Base-by-base conservation (phyloP, 2,329 filamentous ascomycete species). In the Aspergillus sp. region DNA sequence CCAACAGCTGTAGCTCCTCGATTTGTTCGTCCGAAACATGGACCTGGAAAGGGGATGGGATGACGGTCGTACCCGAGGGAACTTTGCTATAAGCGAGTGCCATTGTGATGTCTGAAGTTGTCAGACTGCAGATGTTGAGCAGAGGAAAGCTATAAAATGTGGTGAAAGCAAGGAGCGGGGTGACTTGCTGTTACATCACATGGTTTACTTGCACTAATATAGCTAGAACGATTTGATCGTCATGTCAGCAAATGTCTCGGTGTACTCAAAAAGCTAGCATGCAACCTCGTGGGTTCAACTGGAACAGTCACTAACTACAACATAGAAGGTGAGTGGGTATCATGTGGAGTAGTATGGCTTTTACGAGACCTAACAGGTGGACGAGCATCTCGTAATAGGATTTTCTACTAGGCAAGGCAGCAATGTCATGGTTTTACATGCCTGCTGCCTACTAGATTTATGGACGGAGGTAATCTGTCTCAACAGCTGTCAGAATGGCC, bases 1-100 rank as follows among this genome's bases (percentile, higher is more conserved):
- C 66, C 1, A 85, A 71, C 3, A 79, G 74, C 60, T 78, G 75
- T 61, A 85, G 78, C 21, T 82, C 78, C 13, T 75, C 63, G 2
- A 85, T 62, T 41, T 81, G 75, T 27, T 77, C 70, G 6, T 83
- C 78, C 0, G 78, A 67, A 7, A 83, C 70, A 7, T 73, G 63
- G 32, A 79, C 71, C 15, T 71, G 77, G 70, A 82, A 84, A 0
- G 78, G 77, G 17, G 72, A 73, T 5, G 75, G 73, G 13, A 74
- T 57, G 10, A 77, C 67, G 54, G 73, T 73, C 19, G 76, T 73
- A 32, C 69, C 66, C 25, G 73, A 57, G 13, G 80, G 80, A 4
- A 79, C 55, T 7, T 64, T 70, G 47, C 63, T 63, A 41, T 69
- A 77, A 36, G 67, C 58, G 3, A 66, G 50, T 54, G 68, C 54